These are phyloP conservation scores for Collybia sp. DNA, from an alignment of 768 basidiomycete genomes.

Conservation along the genomic window DNA sequence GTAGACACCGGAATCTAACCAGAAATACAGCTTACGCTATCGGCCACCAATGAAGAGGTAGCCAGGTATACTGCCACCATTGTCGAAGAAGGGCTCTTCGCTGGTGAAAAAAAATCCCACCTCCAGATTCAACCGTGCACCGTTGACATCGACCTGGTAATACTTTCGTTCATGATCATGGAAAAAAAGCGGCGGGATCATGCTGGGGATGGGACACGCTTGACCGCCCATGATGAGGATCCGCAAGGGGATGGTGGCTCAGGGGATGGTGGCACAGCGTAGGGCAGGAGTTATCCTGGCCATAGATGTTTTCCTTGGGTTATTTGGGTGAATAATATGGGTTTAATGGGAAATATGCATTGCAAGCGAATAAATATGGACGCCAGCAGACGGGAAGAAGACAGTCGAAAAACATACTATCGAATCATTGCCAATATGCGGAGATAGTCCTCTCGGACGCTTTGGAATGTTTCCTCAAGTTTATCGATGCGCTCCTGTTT, in stretches of 20 bases:
- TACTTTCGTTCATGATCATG: slow-evolving; percentile 52
- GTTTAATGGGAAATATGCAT: neutral
- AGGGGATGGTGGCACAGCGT: slow-evolving; percentile 17
- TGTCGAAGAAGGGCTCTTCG: slow-evolving; percentile 40
- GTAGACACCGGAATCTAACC: too few species aligned
- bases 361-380: too few species aligned
- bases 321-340: neutral
- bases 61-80: slow-evolving; percentile 30
- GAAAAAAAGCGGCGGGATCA: slow-evolving; percentile 47
- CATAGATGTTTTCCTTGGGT: neutral
- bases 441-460: slow-evolving; percentile 79
- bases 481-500: slow-evolving; percentile 84
- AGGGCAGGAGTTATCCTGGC: neutral
- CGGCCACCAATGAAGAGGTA: slow-evolving; percentile 32
- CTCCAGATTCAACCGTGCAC: slow-evolving; percentile 43
- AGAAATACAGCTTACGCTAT: slow-evolving; percentile 29
- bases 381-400: too few species aligned
- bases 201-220: slow-evolving; percentile 22
- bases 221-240: slow-evolving; percentile 28
- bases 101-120: slow-evolving; percentile 40
- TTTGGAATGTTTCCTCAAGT: slow-evolving; percentile 89
- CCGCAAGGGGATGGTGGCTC: slow-evolving; percentile 32
- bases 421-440: slow-evolving; percentile 63
- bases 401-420: slow-evolving; percentile 9
- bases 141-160: slow-evolving; percentile 46